phyloP scores from a whole-genome alignment of 495 filamentous ascomycete genomes.

The Neurospora sp. region DNA sequence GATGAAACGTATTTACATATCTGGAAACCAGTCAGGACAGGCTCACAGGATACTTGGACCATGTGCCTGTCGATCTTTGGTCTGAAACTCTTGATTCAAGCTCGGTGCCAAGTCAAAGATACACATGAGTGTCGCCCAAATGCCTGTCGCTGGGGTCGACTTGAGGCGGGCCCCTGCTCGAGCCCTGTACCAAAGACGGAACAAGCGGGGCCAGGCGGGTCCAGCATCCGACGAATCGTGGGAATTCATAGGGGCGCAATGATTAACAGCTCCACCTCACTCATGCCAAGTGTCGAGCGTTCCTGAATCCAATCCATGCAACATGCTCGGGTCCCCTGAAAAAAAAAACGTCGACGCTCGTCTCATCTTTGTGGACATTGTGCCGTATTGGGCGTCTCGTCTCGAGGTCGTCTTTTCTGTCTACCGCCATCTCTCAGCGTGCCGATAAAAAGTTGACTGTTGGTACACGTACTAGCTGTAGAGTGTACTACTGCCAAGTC shows the following conservation, averaged over 20 bases:
- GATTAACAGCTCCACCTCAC: neutral
- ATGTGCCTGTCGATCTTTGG: conserved; percentile 21
- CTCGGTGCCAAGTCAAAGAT: neutral
- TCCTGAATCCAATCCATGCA: neutral
- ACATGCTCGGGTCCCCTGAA: neutral
- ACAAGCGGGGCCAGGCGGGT: neutral
- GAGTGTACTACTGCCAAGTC: neutral
- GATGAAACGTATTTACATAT: neutral
- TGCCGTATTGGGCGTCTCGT: neutral
- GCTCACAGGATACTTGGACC: neutral
- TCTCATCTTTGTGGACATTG: neutral
- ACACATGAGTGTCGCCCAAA: neutral
- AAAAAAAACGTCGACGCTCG: neutral
- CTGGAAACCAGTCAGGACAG: neutral
- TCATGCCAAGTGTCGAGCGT: neutral
- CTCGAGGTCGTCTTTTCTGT: neutral
- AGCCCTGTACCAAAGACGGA: neutral
- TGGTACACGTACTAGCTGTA: neutral
- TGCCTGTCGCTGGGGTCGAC: neutral
- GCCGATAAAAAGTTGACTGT: neutral
- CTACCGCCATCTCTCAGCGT: neutral
- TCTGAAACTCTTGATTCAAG: conserved; percentile 19
- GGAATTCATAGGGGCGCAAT: neutral
- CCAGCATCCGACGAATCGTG: neutral
- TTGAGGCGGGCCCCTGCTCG: neutral